Conservation (phyloP, 2,329 filamentous ascomycete species). For the Paecilomyces dactylethromorphus region DNA sequence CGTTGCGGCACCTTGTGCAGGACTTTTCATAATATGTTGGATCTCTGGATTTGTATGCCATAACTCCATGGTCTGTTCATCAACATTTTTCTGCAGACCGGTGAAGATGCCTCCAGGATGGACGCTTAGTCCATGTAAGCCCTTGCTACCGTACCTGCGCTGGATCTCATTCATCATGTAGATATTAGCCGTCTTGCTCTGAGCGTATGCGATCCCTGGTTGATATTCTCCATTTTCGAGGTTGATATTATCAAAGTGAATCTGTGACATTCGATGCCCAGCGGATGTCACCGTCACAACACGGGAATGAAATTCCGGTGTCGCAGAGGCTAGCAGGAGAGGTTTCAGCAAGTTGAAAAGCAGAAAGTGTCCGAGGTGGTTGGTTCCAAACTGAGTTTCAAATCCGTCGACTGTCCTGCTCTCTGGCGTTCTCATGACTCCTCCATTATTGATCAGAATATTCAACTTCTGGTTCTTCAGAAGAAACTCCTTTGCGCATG, state of each 20-base stretch:
- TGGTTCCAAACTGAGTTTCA: slow-evolving; percentile 29
- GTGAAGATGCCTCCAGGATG: slow-evolving; percentile 31
- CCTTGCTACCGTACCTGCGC: slow-evolving; percentile 36
- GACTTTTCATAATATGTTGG: slow-evolving; percentile 16
- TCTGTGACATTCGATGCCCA: slow-evolving; percentile 31
- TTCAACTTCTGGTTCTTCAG: slow-evolving; percentile 28
- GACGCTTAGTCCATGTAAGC: slow-evolving; percentile 30
- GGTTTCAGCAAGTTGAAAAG: slow-evolving; percentile 22
- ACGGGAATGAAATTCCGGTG: slow-evolving; percentile 35
- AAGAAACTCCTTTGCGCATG: slow-evolving; percentile 25
- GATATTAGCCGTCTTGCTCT: slow-evolving; percentile 46
- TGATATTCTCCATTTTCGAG: slow-evolving; percentile 17
- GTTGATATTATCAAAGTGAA: slow-evolving; percentile 14
- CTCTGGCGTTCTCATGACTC: slow-evolving; percentile 1
- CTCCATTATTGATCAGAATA: slow-evolving; percentile 12
- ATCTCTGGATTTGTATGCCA: slow-evolving; percentile 4
- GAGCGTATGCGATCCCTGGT: slow-evolving; percentile 36
- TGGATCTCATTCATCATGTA: slow-evolving; percentile 47
- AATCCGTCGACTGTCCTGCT: slow-evolving; percentile 21
- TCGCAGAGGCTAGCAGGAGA: slow-evolving; percentile 12
- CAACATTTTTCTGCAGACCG: slow-evolving; percentile 26
- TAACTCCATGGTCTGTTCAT: slow-evolving; percentile 8
- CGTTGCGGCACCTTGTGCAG: slow-evolving; percentile 31
- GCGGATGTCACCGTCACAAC: slow-evolving; percentile 42
- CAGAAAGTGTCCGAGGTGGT: slow-evolving; percentile 26